Percentiles rank a stretch among this genome's conserved stretches.
phyloP scores from a whole-genome alignment of 352 stramenopile genomes.

The Thalassiosira livingstoniorum region DNA sequence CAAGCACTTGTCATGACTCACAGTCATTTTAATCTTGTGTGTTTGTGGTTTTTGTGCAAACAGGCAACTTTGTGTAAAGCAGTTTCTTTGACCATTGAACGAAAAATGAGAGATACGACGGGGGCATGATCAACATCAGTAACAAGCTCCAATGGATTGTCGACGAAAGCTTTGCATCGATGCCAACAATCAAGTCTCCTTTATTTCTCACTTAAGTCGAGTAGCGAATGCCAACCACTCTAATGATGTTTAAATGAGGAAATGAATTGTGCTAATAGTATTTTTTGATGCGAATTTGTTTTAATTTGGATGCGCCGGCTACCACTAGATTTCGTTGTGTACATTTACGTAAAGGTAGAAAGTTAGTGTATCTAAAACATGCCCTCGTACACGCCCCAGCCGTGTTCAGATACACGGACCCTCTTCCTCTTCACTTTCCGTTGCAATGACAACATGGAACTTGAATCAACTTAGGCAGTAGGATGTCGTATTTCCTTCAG shows the following conservation, averaged over 20 bases:
- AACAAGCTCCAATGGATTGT: neutral
- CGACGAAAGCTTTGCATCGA: too few species aligned
- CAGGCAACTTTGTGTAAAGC: neutral
- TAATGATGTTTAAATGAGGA: too few species aligned
- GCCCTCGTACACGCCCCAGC: constrained; percentile 62
- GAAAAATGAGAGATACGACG: neutral
- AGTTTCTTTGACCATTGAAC: too few species aligned
- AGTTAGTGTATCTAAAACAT: too few species aligned
- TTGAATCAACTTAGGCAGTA: neutral
- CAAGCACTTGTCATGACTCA: neutral
- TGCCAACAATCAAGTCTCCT: too few species aligned
- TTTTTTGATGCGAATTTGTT: too few species aligned
- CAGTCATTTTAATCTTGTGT: neutral
- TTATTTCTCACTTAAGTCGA: too few species aligned
- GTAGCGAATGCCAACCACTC: too few species aligned
- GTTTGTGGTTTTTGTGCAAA: neutral
- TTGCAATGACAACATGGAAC: constrained; percentile 21
- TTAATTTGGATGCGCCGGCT: too few species aligned
- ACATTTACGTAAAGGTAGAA: too few species aligned
- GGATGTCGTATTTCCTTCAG: constrained; percentile 47
- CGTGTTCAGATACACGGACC: constrained; percentile 59
- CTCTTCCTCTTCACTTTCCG: constrained; percentile 51
- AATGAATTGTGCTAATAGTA: too few species aligned
- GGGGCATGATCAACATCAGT: neutral
- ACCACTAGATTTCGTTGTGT: too few species aligned